Conservation (phyloP, 768 basidiomycete genomes). For the Butyriboletus loyo region DNA sequence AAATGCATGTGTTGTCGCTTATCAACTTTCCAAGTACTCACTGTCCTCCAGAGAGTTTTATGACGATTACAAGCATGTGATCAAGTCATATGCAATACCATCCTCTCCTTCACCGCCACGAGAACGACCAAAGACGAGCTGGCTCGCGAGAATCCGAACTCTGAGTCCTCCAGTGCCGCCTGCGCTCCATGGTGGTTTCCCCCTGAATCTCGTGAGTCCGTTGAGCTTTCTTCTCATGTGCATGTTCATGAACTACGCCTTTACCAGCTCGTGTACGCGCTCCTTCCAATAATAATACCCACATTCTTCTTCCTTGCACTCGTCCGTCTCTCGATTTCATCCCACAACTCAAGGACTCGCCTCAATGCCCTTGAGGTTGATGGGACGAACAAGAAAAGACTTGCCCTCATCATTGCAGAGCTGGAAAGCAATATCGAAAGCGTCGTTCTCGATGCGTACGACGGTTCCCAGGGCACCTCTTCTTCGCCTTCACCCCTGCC, state of each 20-base stretch:
- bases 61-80: conserved; percentile 53
- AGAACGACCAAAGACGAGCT: conserved; percentile 38
- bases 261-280: conserved; percentile 47
- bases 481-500: conserved; percentile 10
- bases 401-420: conserved; percentile 53
- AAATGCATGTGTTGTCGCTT: conserved; percentile 46
- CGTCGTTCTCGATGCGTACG: conserved; percentile 57
- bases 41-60: conserved; percentile 45
- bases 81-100: conserved; percentile 51
- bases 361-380: conserved; percentile 64
- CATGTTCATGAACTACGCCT: conserved; percentile 1
- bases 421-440: conserved; percentile 63
- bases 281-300: conserved; percentile 68
- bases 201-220: conserved; percentile 63
- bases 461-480: conserved; percentile 36
- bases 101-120: conserved; percentile 42
- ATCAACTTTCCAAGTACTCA: conserved; percentile 3
- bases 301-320: conserved; percentile 51
- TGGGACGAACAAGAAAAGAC: conserved; percentile 43
- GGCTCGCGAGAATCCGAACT: conserved; percentile 44
- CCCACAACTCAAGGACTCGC: conserved; percentile 59
- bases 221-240: background rate
- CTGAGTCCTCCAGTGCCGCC: conserved; percentile 54
- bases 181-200: conserved; percentile 55
- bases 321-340: conserved; percentile 53